These are phyloP conservation scores for Graphilbum fragrans DNA, from an alignment of 2,329 filamentous ascomycete genomes.

Conservation along the genomic window DNA sequence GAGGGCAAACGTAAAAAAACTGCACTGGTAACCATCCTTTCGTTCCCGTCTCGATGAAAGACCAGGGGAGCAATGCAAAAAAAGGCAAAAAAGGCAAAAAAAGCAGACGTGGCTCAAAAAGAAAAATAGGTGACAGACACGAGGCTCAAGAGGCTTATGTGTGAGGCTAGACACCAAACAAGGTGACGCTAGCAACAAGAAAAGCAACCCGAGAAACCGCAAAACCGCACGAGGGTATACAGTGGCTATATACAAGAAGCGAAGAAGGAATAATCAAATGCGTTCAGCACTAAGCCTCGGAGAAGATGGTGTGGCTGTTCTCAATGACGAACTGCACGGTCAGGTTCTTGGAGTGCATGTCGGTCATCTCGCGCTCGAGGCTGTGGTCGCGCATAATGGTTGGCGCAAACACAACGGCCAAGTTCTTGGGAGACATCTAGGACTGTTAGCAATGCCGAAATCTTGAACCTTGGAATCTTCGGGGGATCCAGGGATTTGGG, in stretches of 20 bases:
- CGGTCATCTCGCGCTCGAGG: slow-evolving; percentile 87
- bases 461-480: no score
- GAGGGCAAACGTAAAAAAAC: neutral
- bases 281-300: slow-evolving; percentile 21
- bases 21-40: neutral
- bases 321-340: slow-evolving; percentile 91
- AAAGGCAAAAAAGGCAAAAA: neutral
- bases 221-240: slow-evolving; percentile 24
- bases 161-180: no score
- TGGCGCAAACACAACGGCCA: slow-evolving; percentile 93
- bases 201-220: neutral
- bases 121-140: neutral
- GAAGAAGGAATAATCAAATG: neutral
- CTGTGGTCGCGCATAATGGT: slow-evolving; percentile 91
- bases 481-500: no score
- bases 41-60: neutral
- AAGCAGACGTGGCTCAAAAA: neutral
- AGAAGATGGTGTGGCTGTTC: slow-evolving; percentile 73
- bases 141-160: no score
- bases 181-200: neutral
- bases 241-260: slow-evolving; percentile 1
- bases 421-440: slow-evolving; percentile 92
- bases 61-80: neutral
- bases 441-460: neutral
- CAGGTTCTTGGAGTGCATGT: slow-evolving; percentile 87